Evolutionary conservation across 257 asterid species (phyloP).

Genomic region (Coffea eugenioides): DNA sequence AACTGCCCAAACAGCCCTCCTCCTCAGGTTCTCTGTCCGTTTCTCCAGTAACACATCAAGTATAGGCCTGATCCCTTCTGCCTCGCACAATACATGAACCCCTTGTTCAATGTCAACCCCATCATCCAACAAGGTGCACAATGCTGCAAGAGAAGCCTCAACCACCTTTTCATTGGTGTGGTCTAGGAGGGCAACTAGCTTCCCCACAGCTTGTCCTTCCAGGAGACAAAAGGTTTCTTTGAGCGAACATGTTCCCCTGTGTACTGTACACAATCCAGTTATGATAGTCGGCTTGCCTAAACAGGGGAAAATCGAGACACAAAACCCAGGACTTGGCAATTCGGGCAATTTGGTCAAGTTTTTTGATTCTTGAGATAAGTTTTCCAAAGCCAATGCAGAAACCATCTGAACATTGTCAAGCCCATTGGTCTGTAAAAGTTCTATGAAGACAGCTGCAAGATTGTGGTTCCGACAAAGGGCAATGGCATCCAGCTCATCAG

Average conservation of each 20-base stretch:
- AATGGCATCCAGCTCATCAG: slow-evolving; percentile 56
- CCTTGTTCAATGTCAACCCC: slow-evolving; percentile 77
- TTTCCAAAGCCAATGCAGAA: slow-evolving; percentile 88
- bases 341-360: slow-evolving; percentile 68
- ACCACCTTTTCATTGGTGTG: slow-evolving; percentile 79
- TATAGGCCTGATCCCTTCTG: slow-evolving; percentile 69
- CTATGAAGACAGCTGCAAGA: slow-evolving; percentile 67
- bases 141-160: slow-evolving; percentile 88
- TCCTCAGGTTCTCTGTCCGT: slow-evolving; percentile 63
- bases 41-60: slow-evolving; percentile 71
- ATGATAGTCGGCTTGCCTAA: slow-evolving; percentile 54
- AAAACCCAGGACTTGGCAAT: slow-evolving; percentile 54
- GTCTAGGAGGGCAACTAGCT: slow-evolving; percentile 77
- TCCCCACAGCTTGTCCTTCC: slow-evolving; percentile 84
- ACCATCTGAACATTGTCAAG: slow-evolving; percentile 92
- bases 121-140: slow-evolving; percentile 77
- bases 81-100: slow-evolving; percentile 58
- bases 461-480: slow-evolving; percentile 58
- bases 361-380: slow-evolving; percentile 71
- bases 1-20: slow-evolving; percentile 88
- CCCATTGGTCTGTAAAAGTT: slow-evolving; percentile 75
- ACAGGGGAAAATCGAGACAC: slow-evolving; percentile 67
- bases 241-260: slow-evolving; percentile 67
- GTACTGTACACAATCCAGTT: slow-evolving; percentile 70
- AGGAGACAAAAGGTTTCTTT: slow-evolving; percentile 74